Evolutionary conservation across 2,329 filamentous ascomycete genomes (phyloP), one percentile per base, ranked within the genome.

Genomic region (Exophiala sideris): DNA sequence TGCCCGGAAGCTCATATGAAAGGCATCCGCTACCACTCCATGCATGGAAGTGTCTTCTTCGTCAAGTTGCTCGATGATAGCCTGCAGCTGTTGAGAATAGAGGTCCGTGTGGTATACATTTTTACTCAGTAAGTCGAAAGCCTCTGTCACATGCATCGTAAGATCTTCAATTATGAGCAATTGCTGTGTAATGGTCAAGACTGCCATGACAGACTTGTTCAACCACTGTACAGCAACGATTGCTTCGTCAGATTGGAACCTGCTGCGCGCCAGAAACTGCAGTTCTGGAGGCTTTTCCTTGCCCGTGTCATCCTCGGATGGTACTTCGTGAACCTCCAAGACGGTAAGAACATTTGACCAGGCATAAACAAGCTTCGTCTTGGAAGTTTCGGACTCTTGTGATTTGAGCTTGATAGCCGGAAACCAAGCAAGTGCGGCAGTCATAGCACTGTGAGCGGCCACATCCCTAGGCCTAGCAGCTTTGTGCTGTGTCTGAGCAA

Each of bases 261-360:
- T 80, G 70, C 87, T 95, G 52, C 91, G 84, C 2, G 90, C 82
- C 65, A 81, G 85, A 71, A 99, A 99, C 41, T 81, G 83, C 18
- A 97, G 81, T 44, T 79, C 85, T 1, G 89, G 82, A 3, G 88
- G 89, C 65, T 89, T 91, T 61, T 92, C 87, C 58, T 83, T 85
- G 61, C 90, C 85, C 11, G 84, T 80, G 0, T 80, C 68, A 20
- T 77, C 73, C 4, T 76, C 70, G 8, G 71, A 72, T 16, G 80
- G 79, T 10, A 85, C 76, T 62, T 94, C 87, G 48, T 92, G 85
- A 9, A 97, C 84, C 60, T 99, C 94, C 20, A 99, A 75, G 4
- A 99, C 86, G 0, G 91, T 97, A 61, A 99, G 75, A n/a, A 97
- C 84, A 65, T 97, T 97, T 2, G 94, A 97, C 94, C 94, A 99